Percentiles rank a stretch among this genome's conserved stretches.
Conservation (phyloP, 2,329 filamentous ascomycete species). For the Fusarium sambucinum region DNA sequence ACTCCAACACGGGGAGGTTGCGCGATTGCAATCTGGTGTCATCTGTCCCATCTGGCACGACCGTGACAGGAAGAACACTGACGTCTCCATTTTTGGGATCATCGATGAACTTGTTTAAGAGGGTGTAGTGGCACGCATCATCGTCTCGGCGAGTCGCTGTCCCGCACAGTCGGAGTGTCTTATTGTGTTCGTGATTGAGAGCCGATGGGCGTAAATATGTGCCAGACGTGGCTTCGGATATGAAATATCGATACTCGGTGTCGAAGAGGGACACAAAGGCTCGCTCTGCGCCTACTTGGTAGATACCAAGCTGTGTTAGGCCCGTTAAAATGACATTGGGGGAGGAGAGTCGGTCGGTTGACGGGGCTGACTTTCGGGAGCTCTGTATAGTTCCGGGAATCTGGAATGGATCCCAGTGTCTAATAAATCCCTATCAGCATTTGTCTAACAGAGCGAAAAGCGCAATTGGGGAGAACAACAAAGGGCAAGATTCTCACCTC, state of each 20-base stretch:
- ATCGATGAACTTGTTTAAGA: background rate
- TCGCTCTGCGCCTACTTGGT: conserved; percentile 6
- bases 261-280: conserved; percentile 7
- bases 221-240: conserved; percentile 1
- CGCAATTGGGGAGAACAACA: too few species aligned
- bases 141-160: background rate
- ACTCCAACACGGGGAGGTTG: too few species aligned
- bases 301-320: background rate
- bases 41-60: background rate
- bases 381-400: background rate
- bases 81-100: background rate
- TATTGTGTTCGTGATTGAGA: background rate
- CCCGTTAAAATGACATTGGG: background rate
- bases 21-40: background rate
- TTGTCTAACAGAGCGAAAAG: too few species aligned
- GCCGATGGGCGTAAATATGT: background rate
- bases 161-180: background rate
- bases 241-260: background rate
- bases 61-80: background rate
- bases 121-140: background rate
- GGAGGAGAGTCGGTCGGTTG: background rate
- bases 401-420: background rate
- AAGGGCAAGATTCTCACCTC: background rate
- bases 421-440: background rate
- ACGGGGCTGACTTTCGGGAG: background rate